Conservation (phyloP, 768 basidiomycete genomes). For the Phaeotremella skinneri region DNA sequence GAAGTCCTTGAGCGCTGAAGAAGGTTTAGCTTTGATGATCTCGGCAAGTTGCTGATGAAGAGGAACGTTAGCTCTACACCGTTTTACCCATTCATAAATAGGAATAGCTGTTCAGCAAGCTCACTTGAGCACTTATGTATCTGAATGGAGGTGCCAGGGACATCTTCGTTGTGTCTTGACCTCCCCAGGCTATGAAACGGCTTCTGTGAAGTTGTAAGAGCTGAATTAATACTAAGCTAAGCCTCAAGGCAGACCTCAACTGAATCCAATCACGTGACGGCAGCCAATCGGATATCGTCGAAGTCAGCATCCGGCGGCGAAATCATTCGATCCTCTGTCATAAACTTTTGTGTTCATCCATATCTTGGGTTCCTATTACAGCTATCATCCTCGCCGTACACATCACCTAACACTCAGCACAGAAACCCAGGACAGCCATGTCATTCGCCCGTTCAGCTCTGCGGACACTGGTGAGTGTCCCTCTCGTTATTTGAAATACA, state of each 20-base stretch:
- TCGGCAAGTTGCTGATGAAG: slow-evolving; percentile 41
- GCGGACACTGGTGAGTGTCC: slow-evolving; percentile 40
- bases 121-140: slow-evolving; percentile 43
- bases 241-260: too few species aligned
- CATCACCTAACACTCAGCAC: background rate
- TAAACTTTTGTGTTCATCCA: background rate
- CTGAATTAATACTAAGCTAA: too few species aligned
- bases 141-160: slow-evolving; percentile 41
- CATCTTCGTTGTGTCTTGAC: slow-evolving; percentile 29
- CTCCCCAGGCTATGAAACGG: too few species aligned
- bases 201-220: too few species aligned
- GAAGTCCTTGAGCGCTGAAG: slow-evolving; percentile 22
- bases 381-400: background rate
- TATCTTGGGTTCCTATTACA: too few species aligned
- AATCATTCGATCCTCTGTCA: background rate
- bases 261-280: background rate
- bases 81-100: background rate
- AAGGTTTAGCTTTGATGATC: slow-evolving; percentile 39
- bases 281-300: slow-evolving; percentile 14
- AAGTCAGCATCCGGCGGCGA: background rate
- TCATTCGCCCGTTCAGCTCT: slow-evolving; percentile 47
- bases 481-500: background rate
- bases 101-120: background rate
- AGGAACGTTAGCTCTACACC: slow-evolving; percentile 1
- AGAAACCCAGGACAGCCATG: slow-evolving; percentile 19